Evolutionary conservation across 768 basidiomycete species (phyloP).

Genomic region (Lactifluus pinguis): DNA sequence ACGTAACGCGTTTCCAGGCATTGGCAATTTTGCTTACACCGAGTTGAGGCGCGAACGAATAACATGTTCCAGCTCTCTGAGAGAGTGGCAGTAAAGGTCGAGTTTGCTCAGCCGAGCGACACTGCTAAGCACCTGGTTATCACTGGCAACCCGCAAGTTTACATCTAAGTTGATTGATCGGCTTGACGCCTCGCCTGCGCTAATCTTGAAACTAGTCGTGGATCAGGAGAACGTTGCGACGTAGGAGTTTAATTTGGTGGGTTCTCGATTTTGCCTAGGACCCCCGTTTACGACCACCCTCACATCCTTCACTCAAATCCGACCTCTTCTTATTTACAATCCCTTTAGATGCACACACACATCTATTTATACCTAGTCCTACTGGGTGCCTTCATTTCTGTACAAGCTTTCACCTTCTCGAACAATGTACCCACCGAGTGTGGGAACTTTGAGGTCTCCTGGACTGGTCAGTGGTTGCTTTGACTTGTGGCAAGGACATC

Average conservation of each 20-base stretch:
- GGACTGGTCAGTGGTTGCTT: too few species aligned
- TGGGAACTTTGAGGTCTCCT: too few species aligned
- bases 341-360: background rate
- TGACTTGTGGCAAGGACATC: background rate
- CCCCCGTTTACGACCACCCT: too few species aligned
- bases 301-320: background rate
- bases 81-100: background rate
- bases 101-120: background rate
- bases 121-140: background rate
- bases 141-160: too few species aligned
- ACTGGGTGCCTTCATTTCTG: background rate
- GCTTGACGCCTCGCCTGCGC: background rate
- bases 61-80: background rate
- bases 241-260: background rate
- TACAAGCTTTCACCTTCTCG: slow-evolving; percentile 38
- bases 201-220: too few species aligned
- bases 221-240: too few species aligned
- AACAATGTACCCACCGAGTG: slow-evolving; percentile 34
- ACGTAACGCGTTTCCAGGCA: background rate
- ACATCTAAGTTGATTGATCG: background rate
- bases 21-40: background rate
- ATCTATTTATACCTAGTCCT: background rate
- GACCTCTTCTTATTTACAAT: background rate
- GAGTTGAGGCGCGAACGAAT: background rate
- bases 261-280: background rate